These are phyloP conservation scores for Ophiostoma fasciatum DNA, from an alignment of 2,329 filamentous ascomycete genomes.

Conservation along the genomic window DNA sequence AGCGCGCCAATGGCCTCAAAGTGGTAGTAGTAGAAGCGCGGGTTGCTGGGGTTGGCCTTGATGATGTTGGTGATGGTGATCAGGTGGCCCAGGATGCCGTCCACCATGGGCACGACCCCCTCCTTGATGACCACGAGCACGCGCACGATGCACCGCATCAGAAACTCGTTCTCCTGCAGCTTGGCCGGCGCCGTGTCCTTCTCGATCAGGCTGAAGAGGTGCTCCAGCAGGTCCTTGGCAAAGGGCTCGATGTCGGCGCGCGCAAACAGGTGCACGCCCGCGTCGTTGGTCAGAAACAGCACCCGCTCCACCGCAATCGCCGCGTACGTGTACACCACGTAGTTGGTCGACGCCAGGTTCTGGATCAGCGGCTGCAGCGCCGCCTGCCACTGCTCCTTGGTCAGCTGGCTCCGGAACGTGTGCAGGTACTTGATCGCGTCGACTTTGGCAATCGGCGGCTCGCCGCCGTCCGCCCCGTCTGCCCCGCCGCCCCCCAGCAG, in stretches of 20 bases:
- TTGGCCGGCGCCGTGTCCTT: constrained; percentile 75
- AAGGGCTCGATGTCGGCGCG: constrained; percentile 65
- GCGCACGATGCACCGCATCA: constrained; percentile 98
- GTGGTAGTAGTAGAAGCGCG: constrained; percentile 95
- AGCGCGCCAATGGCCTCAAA: constrained; percentile 90
- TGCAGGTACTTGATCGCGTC: constrained; percentile 98
- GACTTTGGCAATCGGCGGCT: constrained; percentile 87
- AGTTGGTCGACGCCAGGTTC: constrained; percentile 78
- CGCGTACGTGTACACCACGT: constrained; percentile 95
- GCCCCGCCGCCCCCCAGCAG: constrained; percentile 54
- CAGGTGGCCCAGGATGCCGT: constrained; percentile 69
- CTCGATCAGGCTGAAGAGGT: constrained; percentile 84
- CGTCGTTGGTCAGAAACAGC: constrained; percentile 65
- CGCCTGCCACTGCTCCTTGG: constrained; percentile 79
- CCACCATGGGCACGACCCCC: constrained; percentile 56
- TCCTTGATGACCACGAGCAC: constrained; percentile 90
- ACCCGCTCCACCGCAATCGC: constrained; percentile 93
- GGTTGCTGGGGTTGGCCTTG: constrained; percentile 89
- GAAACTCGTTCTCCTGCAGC: constrained; percentile 95
- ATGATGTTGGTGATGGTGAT: constrained; percentile 85
- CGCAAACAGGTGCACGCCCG: constrained; percentile 64
- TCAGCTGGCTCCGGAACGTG: constrained; percentile 88
- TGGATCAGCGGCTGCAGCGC: constrained; percentile 83
- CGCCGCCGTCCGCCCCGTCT: too few species aligned
- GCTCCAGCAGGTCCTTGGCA: constrained; percentile 72